Base-by-base conservation (phyloP, 2,329 filamentous ascomycete species). In the Claviceps sorghi region DNA sequence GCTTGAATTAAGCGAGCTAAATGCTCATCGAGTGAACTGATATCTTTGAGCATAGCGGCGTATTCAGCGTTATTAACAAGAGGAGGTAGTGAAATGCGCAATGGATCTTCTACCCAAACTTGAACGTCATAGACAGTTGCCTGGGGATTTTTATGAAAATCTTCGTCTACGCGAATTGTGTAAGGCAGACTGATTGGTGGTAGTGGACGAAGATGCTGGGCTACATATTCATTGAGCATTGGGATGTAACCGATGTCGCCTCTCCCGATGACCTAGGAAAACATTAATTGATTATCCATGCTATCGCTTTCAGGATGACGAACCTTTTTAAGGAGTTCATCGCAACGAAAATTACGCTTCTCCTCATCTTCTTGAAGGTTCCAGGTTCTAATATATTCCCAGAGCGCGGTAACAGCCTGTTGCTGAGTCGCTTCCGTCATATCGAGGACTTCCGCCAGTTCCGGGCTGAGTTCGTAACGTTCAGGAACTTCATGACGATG, bases 291-390 rank as follows among this genome's bases (percentile, higher is more conserved):
- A n/a, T 15, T 30, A 29, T 34, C 15, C 2, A 21, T 11, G 3
- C 6, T 15, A 26, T 34, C 5, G 22, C 13, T 6, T 26, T 3
- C 10, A 5, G 8, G 10, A 15, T 41, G 11, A 55, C 79, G 63
- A 70, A 95, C 88, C 67, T 80, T 80, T 69, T 79, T 84, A 50
- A 98, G 67, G 47, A 83, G 76, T 44, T 90, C 84, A 63, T 98
- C 91, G 63, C 93, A 97, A 41, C 87, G 84, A 60, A 98, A 91
- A 55, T 86, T 86, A 56, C 93, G 80, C 72, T 93, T 93, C 65
- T 98, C 93, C 55, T 97, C 91, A 58, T 95, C 90, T 64, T 96
- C 91, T 65, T 95, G 88, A 47, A 98, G 73, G 19, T 84, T 83
- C 74, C 87, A 86, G 21, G 86, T 76, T 59, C 88, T 84, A 58